Evolutionary conservation across 768 basidiomycete species (phyloP).

Genomic region (Tephrocybe sp.): DNA sequence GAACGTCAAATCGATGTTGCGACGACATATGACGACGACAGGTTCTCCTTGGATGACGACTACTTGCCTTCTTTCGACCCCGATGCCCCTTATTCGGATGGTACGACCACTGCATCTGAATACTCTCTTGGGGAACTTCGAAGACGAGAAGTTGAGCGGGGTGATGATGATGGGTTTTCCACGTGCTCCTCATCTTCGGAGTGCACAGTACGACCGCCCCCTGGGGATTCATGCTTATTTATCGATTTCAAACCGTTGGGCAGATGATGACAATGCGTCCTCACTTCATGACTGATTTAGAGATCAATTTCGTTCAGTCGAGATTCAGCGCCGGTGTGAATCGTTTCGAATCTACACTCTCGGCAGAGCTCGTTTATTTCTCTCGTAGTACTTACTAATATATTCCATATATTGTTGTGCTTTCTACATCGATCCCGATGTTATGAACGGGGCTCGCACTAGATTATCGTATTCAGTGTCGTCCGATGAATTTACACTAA

Average conservation of each 20-base stretch:
- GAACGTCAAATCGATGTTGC: conserved; percentile 2
- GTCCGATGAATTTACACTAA: too few species aligned
- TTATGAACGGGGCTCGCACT: too few species aligned
- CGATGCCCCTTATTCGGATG: not conserved
- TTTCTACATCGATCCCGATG: too few species aligned
- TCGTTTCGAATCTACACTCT: too few species aligned
- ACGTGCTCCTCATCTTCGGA: not conserved
- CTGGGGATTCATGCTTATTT: not conserved
- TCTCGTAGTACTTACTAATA: too few species aligned
- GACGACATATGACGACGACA: not conserved
- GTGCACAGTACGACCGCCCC: not conserved
- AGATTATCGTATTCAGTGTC: too few species aligned
- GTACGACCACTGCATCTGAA: conserved; percentile 2
- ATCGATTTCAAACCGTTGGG: not conserved
- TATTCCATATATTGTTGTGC: too few species aligned
- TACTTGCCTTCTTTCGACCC: not conserved
- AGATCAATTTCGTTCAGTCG: too few species aligned
- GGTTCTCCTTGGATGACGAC: not conserved
- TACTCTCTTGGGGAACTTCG: conserved; percentile 3
- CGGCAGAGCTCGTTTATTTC: too few species aligned
- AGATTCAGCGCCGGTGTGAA: too few species aligned
- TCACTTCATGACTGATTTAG: too few species aligned
- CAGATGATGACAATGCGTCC: too few species aligned
- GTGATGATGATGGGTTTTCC: not conserved
- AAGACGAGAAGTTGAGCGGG: conserved; percentile 2